Evolutionary conservation across 2,329 filamentous ascomycete genomes (phyloP).

Genomic region (Emergomyces orientalis): DNA sequence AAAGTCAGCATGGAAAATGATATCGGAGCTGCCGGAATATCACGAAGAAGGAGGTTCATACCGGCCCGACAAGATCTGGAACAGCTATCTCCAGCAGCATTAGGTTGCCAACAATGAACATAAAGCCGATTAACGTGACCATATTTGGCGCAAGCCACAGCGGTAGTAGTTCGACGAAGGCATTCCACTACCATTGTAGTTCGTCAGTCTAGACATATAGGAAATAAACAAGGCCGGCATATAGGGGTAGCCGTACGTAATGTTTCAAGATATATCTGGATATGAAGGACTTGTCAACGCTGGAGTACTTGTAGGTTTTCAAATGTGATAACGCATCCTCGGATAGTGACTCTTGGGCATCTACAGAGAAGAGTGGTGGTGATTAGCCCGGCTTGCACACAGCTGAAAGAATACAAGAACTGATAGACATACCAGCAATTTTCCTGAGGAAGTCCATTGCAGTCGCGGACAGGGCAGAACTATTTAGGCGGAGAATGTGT

Average conservation of each 20-base stretch:
- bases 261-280: constrained; percentile 90
- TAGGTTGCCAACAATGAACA: constrained; percentile 84
- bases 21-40: background rate
- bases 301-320: constrained; percentile 94
- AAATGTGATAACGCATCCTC: constrained; percentile 86
- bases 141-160: constrained; percentile 97
- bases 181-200: constrained; percentile 70
- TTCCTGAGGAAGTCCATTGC: constrained; percentile 6
- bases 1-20: constrained; percentile 9
- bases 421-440: constrained; percentile 6
- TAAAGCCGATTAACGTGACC: constrained; percentile 90
- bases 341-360: constrained; percentile 54
- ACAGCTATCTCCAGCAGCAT: constrained; percentile 65
- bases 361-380: constrained; percentile 15
- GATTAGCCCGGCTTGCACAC: background rate
- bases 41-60: constrained; percentile 38
- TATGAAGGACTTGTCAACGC: constrained; percentile 88
- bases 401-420: background rate
- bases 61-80: constrained; percentile 82
- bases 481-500: background rate
- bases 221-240: constrained; percentile 10
- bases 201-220: constrained; percentile 10
- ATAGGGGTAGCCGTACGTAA: constrained; percentile 58
- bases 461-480: background rate
- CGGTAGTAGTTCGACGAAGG: constrained; percentile 80